Evolutionary conservation across 441 rosid genomes (phyloP).

Genomic region (Rhodomyrtus psidioides): DNA sequence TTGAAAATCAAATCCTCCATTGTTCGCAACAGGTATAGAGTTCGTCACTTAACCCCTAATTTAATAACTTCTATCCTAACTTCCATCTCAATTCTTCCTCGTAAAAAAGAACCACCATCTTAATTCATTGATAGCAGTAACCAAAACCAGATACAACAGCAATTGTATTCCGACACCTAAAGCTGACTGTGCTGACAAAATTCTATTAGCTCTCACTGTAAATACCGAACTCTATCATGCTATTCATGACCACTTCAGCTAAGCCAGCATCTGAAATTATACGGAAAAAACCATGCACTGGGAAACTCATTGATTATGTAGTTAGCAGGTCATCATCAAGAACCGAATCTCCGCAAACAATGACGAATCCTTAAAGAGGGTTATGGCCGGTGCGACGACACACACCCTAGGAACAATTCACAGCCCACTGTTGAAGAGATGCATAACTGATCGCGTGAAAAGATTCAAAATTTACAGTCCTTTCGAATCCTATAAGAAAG

Average conservation of each 20-base stretch:
- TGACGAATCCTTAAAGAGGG: background rate
- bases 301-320: background rate
- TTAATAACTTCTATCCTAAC: background rate
- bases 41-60: background rate
- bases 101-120: background rate
- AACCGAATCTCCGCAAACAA: background rate
- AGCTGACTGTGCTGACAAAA: background rate
- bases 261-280: background rate
- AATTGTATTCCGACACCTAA: background rate
- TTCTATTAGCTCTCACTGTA: background rate
- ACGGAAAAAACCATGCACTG: background rate
- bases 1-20: background rate
- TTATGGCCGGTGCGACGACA: background rate
- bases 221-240: background rate
- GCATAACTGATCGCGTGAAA: background rate
- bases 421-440: background rate
- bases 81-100: background rate
- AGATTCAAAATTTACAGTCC: background rate
- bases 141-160: background rate
- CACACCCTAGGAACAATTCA: background rate
- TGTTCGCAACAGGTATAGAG: background rate
- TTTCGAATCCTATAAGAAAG: background rate
- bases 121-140: background rate
- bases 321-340: background rate
- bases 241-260: background rate